Evolutionary conservation across 345 rosid genomes (phyloP), one percentile per base, ranked within the genome.

Genomic region (Lepidium africanum): DNA sequence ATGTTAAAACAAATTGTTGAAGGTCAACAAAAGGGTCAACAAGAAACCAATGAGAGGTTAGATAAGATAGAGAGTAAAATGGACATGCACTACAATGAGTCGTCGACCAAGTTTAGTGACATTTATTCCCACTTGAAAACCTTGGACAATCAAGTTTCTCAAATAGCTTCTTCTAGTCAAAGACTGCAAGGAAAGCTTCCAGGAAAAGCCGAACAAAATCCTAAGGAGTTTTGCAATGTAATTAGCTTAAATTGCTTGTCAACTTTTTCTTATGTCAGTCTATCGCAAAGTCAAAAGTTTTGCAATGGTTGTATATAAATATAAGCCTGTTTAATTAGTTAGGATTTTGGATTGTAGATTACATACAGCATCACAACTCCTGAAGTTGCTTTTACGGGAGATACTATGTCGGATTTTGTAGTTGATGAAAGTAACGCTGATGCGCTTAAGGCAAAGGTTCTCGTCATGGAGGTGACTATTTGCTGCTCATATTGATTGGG

Each of bases 351-450:
- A 15, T 75, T 65, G 54, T 89, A 94, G 99, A 89, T 94, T 55
- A 91, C 97, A 36, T 16, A 80, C 71, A 86, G 86, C 39, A 60
- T 70, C 19, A 83, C 84, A 46, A 59, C 77, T 45, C 93, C 95
- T 32, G 95, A 91, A 85, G 84, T 94, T 50, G 96, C 99, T 54
- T 94, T 94, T 80, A 94, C 97, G 0, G 97, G 99, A 75, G 99
- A 94, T 69, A 91, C 99, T 13, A 89, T 52, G 63, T 80, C 89
- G 5, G 93, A 94, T 78, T 91, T 91, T 70, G 78, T 94, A 54
- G 63, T 69, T 45, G 95, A 91, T 63, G 84, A 83, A 48, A 58
- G 41, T 38, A 91, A 94, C 51, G 48, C 17, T 19, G 96, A 94
- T 81, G 95, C 79, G 73, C 72, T 94, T 81, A 84, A 75, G 70